phyloP scores from a whole-genome alignment of 805 yeast species.

The Monosporozyma servazzii region DNA sequence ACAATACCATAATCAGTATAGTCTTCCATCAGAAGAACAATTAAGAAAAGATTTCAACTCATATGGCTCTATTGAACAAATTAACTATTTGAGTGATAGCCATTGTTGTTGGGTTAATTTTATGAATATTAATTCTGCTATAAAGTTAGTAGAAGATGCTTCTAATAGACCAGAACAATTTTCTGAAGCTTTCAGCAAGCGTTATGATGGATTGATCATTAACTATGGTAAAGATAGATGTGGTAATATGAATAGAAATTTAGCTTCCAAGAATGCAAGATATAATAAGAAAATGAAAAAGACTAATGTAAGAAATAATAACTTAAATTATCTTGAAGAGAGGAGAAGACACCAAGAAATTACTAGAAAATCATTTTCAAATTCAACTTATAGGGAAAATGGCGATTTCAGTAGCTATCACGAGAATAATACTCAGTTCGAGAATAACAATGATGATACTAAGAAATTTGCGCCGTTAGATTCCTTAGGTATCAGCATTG shows the following conservation, averaged over 20 bases:
- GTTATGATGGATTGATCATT: constrained; percentile 47
- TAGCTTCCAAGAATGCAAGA: constrained; percentile 38
- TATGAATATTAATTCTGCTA: constrained; percentile 52
- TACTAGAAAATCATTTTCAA: background rate
- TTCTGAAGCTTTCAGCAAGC: constrained; percentile 34
- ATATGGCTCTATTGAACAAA: constrained; percentile 70
- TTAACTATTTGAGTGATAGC: constrained; percentile 58
- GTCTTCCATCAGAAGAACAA: constrained; percentile 39
- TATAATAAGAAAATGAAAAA: constrained; percentile 34
- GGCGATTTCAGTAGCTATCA: background rate
- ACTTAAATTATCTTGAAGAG: constrained; percentile 25
- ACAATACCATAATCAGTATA: constrained; percentile 19
- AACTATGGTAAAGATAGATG: constrained; percentile 74
- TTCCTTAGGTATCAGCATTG: constrained; percentile 13
- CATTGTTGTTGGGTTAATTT: constrained; percentile 73
- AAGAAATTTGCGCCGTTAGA: constrained; percentile 6
- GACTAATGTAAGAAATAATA: constrained; percentile 17
- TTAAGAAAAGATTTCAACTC: constrained; percentile 50
- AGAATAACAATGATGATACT: background rate
- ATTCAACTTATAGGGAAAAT: background rate
- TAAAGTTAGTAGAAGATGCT: constrained; percentile 52
- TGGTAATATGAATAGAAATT: constrained; percentile 41
- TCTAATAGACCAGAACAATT: constrained; percentile 32
- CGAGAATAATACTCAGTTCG: background rate
- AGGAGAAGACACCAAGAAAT: constrained; percentile 21